Percentiles rank a stretch among this genome's conserved stretches.
Evolutionary conservation across 2,329 filamentous ascomycete genomes (phyloP).

Genomic region (Hirsutella rhossiliensis): DNA sequence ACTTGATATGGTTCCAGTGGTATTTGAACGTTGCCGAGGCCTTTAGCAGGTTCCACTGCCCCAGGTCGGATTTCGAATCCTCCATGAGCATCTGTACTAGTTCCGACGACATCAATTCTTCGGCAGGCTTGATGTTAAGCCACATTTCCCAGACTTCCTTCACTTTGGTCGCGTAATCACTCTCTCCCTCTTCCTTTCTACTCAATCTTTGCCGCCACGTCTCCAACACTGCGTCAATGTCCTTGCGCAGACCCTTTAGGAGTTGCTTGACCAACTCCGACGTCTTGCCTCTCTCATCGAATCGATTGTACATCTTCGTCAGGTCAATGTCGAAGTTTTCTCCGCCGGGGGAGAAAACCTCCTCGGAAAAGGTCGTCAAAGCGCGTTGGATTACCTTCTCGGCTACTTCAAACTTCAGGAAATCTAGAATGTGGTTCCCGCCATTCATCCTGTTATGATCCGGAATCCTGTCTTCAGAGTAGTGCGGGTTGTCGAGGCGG

Average conservation of each 20-base stretch:
- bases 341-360: slow-evolving; percentile 3
- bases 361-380: slow-evolving; percentile 19
- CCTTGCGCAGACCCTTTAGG: slow-evolving; percentile 17
- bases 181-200: slow-evolving; percentile 3
- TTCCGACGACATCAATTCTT: slow-evolving; percentile 9
- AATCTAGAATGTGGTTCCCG: slow-evolving; percentile 47
- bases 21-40: slow-evolving; percentile 34
- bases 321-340: slow-evolving; percentile 6
- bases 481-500: slow-evolving; percentile 25
- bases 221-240: slow-evolving; percentile 16
- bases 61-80: slow-evolving; percentile 14
- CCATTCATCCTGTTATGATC: slow-evolving; percentile 11
- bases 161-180: slow-evolving; percentile 15
- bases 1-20: slow-evolving; percentile 12
- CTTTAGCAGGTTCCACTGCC: slow-evolving; percentile 36
- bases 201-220: slow-evolving; percentile 21
- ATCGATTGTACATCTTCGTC: slow-evolving; percentile 15
- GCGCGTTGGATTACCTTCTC: slow-evolving; percentile 25
- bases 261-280: slow-evolving; percentile 14
- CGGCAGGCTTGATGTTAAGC: slow-evolving; percentile 26
- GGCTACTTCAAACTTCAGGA: slow-evolving; percentile 44
- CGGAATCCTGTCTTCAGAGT: slow-evolving; percentile 20
- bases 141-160: slow-evolving; percentile 26
- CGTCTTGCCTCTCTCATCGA: slow-evolving; percentile 15
- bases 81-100: slow-evolving; percentile 16